Percentiles rank a stretch among this genome's conserved stretches.
Evolutionary conservation across 2,329 filamentous ascomycete genomes (phyloP).

Genomic region (Daldinia eschscholtzii): DNA sequence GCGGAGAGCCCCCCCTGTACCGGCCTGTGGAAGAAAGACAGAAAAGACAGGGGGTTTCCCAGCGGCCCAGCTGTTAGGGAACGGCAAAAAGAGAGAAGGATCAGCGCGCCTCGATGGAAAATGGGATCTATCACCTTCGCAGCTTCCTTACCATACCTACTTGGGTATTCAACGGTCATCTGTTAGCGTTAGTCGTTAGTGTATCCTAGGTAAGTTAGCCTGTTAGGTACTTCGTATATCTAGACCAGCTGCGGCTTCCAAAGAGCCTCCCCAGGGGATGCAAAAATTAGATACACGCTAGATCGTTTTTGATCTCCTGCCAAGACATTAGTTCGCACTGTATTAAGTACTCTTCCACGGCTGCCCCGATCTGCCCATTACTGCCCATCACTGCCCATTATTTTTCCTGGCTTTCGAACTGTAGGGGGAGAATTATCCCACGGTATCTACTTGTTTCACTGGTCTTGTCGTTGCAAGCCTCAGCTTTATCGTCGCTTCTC

Average conservation of each 20-base stretch:
- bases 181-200: slow-evolving; percentile 25
- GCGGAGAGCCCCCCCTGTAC: slow-evolving; percentile 9
- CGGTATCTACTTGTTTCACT: slow-evolving; percentile 34
- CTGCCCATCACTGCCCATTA: slow-evolving; percentile 36
- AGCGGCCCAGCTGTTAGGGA: slow-evolving; percentile 21
- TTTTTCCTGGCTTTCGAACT: slow-evolving; percentile 35
- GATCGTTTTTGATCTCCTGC: slow-evolving; percentile 18
- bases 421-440: slow-evolving; percentile 33
- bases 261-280: slow-evolving; percentile 40
- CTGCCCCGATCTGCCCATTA: slow-evolving; percentile 35
- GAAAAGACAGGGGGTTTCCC: slow-evolving; percentile 31
- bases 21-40: no score
- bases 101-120: slow-evolving; percentile 35
- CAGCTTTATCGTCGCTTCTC: slow-evolving; percentile 29
- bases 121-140: slow-evolving; percentile 16
- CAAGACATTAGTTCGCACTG: slow-evolving; percentile 31
- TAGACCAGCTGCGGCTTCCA: slow-evolving; percentile 1
- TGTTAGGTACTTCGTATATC: slow-evolving; percentile 5
- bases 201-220: no score
- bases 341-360: slow-evolving; percentile 34
- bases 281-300: slow-evolving; percentile 43
- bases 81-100: slow-evolving; percentile 30
- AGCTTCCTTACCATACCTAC: slow-evolving; percentile 2
- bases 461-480: slow-evolving; percentile 34
- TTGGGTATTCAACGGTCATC: slow-evolving; percentile 11